Evolutionary conservation across 192 early-diverging fungal species (phyloP).

Genomic region (Coemansia erecta): DNA sequence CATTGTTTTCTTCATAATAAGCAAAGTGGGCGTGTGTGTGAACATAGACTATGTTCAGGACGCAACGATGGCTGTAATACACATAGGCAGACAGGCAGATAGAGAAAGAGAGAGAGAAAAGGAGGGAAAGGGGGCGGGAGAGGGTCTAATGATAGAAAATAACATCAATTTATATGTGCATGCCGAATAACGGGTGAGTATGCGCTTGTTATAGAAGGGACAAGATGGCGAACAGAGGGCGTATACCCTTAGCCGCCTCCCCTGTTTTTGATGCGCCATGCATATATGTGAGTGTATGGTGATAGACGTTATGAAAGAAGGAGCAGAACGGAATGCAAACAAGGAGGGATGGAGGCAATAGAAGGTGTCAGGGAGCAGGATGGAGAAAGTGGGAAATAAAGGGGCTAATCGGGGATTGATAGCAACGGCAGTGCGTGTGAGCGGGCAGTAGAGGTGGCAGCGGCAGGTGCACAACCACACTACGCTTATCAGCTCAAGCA

Average conservation of each 20-base stretch:
- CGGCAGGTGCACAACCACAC: neutral
- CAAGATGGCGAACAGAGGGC: neutral
- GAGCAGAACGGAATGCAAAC: neutral
- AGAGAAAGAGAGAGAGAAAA: too few species aligned
- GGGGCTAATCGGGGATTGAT: too few species aligned
- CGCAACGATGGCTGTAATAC: too few species aligned
- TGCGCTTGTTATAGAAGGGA: neutral
- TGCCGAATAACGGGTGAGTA: too few species aligned
- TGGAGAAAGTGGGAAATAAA: neutral
- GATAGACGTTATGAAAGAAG: neutral
- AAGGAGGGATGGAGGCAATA: neutral
- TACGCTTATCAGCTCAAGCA: conserved; percentile 2
- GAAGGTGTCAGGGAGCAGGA: neutral
- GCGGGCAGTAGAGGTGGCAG: neutral
- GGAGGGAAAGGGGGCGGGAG: too few species aligned
- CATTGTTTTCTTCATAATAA: too few species aligned
- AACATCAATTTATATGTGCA: too few species aligned
- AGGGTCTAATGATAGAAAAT: too few species aligned
- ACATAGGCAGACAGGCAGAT: too few species aligned
- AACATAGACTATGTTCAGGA: too few species aligned
- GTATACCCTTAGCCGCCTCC: conserved; percentile 2
- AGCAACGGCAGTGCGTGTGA: conserved; percentile 3
- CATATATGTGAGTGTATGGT: conserved; percentile 12
- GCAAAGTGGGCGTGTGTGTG: neutral
- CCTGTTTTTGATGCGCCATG: conserved; percentile 11